Conservation (phyloP, 805 yeast species). For the Myxozyma mucilagina region DNA sequence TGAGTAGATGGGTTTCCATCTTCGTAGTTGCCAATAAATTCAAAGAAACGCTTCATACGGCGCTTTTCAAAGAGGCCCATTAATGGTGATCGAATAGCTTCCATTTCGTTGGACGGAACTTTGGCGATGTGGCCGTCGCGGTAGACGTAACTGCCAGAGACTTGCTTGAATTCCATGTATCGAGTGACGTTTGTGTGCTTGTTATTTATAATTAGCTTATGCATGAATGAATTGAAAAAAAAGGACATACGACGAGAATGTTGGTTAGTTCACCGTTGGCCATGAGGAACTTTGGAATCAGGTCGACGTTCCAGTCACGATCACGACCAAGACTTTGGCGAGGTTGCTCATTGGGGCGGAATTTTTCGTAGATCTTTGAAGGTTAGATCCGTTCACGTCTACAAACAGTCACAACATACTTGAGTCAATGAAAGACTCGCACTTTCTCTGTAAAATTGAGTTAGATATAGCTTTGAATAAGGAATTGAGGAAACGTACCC, state of each 20-base stretch:
- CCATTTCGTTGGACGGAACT: slow-evolving; percentile 89
- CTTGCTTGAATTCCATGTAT: slow-evolving; percentile 93
- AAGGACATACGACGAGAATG: slow-evolving; percentile 57
- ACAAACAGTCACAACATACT: slow-evolving; percentile 33
- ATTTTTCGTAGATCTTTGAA: slow-evolving; percentile 72
- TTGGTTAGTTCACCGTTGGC: slow-evolving; percentile 96
- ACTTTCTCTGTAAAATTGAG: slow-evolving; percentile 51
- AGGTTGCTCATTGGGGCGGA: slow-evolving; percentile 77
- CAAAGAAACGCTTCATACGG: slow-evolving; percentile 88
- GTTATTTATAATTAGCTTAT: background rate
- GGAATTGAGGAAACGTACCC: slow-evolving; percentile 45
- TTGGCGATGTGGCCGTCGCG: slow-evolving; percentile 87
- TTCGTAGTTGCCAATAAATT: slow-evolving; percentile 77
- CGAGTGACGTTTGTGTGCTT: slow-evolving; percentile 90
- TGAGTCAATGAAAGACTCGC: slow-evolving; percentile 77
- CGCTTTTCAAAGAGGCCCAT: slow-evolving; percentile 97
- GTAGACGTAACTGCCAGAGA: slow-evolving; percentile 93
- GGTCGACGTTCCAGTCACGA: slow-evolving; percentile 96
- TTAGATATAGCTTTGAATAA: background rate
- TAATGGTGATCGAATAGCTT: slow-evolving; percentile 85
- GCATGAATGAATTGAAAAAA: background rate
- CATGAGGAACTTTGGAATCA: slow-evolving; percentile 96
- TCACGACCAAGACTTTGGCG: slow-evolving; percentile 74
- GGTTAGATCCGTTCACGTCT: too few species aligned
- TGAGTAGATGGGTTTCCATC: slow-evolving; percentile 81